Conservation (phyloP, 2,329 filamentous ascomycete species). For the Lachnellula suecica region DNA sequence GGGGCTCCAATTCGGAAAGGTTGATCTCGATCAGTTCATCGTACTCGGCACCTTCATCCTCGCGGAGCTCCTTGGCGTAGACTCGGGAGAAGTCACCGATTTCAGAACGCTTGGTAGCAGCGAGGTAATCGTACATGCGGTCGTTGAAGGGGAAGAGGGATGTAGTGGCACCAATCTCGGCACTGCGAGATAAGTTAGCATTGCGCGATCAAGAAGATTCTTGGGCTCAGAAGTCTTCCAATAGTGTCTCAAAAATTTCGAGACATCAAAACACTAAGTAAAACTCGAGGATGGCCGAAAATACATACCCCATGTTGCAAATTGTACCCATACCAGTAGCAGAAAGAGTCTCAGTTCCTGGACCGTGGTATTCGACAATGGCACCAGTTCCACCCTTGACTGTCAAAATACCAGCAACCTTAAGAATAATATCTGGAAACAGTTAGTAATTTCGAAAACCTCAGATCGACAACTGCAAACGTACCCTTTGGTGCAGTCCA, state of each 20-base stretch:
- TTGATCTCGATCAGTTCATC: slow-evolving; percentile 97
- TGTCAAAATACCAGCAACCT: slow-evolving; percentile 93
- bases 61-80: slow-evolving; percentile 82
- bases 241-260: not conserved
- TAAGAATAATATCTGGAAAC: slow-evolving; percentile 81
- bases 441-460: slow-evolving; percentile 6
- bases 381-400: slow-evolving; percentile 97
- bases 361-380: slow-evolving; percentile 76
- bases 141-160: slow-evolving; percentile 98
- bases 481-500: slow-evolving; percentile 92
- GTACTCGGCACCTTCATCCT: slow-evolving; percentile 90
- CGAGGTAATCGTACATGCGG: slow-evolving; percentile 94
- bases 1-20: slow-evolving; percentile 89
- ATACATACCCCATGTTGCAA: slow-evolving; percentile 55
- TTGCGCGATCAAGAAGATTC: not conserved
- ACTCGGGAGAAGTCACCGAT: slow-evolving; percentile 87
- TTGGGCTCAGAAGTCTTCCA: not conserved
- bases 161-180: slow-evolving; percentile 82
- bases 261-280: too few relatives aligned
- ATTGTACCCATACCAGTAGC: slow-evolving; percentile 89
- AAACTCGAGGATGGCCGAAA: not conserved
- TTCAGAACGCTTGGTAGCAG: slow-evolving; percentile 82
- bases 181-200: slow-evolving; percentile 33
- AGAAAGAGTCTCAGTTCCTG: slow-evolving; percentile 72
- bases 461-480: slow-evolving; percentile 29